Evolutionary conservation across 768 basidiomycete species (phyloP), one percentile per base, ranked within the genome.

Genomic region (Leccinum variicolor): DNA sequence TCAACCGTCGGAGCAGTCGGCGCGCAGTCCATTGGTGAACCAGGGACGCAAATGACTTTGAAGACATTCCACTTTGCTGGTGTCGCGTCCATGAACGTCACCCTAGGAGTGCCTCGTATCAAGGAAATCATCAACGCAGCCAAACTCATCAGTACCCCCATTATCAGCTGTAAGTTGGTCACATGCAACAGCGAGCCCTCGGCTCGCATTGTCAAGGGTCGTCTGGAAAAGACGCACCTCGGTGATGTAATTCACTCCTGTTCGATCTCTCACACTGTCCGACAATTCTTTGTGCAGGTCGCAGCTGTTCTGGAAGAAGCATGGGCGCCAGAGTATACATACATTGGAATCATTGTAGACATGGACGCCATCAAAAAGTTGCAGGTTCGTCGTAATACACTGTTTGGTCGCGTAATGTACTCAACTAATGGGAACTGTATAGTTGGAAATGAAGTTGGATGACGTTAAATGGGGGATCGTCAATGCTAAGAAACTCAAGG

Each of bases 21-120:
- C 4, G 97, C 97, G 6, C 97, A 99, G 69, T 98, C 97, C 1
- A 98, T 99, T 62, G 97, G 97, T 67, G 97, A 99, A 74, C 97
- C 97, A 1, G 97, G 96, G 43, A 99, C 97, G 0, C 97, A 99
- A 70, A 99, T 99, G 97, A 98, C 96, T 2, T 74, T 98, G 62
- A 98, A 98, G 76, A 98, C 97, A 55, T 99, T 99, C 85, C 97
- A 99, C 80, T 99, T 98, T 74, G 97, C 97, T 66, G 97, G 97
- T 77, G 96, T 99, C 61, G 97, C 97, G 8, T 96, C 95, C 36
- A 99, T 98, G 97, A 98, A 98, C 75, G 94, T 99, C 61, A 99
- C 97, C 0, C 84, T 98, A 36, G 97, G 97, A 74, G 97, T 98
- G n/a, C 97, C 97, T 3, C 96, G 97, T 67, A 98, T 99, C 76